Conservation (phyloP, 345 rosid genomes). For the Cardamine resedifolia region DNA sequence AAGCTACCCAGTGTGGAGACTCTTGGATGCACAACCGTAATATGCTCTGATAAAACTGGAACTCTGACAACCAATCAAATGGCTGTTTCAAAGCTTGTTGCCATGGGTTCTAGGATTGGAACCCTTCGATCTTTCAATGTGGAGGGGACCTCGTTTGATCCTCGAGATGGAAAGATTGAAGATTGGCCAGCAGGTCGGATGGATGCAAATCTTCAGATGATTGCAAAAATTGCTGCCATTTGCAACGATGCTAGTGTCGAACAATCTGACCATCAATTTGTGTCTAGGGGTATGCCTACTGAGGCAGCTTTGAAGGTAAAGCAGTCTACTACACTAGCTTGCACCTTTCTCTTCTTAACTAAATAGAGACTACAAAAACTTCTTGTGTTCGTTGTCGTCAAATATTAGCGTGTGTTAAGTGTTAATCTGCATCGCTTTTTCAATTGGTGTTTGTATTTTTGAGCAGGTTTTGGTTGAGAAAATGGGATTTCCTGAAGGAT, state of each 20-base stretch:
- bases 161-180: constrained; percentile 77
- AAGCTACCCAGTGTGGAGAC: constrained; percentile 95
- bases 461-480: constrained; percentile 93
- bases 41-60: constrained; percentile 94
- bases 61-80: constrained; percentile 93
- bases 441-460: neutral
- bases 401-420: neutral
- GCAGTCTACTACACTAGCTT: constrained; percentile 8
- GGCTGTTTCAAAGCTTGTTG: constrained; percentile 84
- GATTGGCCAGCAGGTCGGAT: constrained; percentile 67
- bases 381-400: neutral
- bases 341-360: constrained; percentile 10
- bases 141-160: constrained; percentile 80
- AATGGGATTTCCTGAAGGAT: constrained; percentile 79
- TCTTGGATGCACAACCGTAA: constrained; percentile 93
- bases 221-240: constrained; percentile 84
- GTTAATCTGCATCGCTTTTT: neutral
- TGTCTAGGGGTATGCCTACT: constrained; percentile 78
- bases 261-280: constrained; percentile 61
- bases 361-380: neutral
- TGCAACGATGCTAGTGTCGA: constrained; percentile 90
- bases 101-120: constrained; percentile 71
- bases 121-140: constrained; percentile 72
- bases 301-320: constrained; percentile 98
- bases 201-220: constrained; percentile 88